These are phyloP conservation scores for Heliosperma pusillum DNA, from an alignment of 148 eudicot genomes.

Conservation along the genomic window DNA sequence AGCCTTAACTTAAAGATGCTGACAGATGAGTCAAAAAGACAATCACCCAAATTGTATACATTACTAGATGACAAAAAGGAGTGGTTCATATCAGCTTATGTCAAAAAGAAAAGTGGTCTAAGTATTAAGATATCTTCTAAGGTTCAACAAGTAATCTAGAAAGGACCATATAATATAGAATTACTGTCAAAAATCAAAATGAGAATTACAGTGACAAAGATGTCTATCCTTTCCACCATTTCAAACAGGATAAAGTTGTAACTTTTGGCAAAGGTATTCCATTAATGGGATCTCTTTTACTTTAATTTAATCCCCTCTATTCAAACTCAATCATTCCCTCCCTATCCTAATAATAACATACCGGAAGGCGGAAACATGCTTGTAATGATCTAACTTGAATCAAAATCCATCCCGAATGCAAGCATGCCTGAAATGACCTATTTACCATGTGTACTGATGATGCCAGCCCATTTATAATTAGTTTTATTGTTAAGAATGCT, in stretches of 20 bases:
- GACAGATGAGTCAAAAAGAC: conserved; percentile 20
- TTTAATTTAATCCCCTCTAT: conserved; percentile 17
- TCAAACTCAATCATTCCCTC: conserved; percentile 12
- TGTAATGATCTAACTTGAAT: no score
- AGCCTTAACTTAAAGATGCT: conserved; percentile 4
- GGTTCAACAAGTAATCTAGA: background rate
- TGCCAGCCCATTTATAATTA: no score
- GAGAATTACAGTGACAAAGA: conserved; percentile 9
- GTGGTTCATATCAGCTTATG: conserved; percentile 11
- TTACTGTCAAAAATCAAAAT: background rate
- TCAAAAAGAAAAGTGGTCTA: conserved; percentile 20
- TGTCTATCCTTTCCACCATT: conserved; percentile 19
- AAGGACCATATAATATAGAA: background rate
- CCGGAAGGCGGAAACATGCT: no score
- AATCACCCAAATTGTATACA: conserved; percentile 12
- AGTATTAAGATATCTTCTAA: conserved; percentile 5
- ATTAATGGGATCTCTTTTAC: conserved; percentile 21
- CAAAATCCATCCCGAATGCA: no score
- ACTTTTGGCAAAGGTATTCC: conserved; percentile 28
- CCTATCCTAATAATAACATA: background rate
- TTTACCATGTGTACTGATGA: no score
- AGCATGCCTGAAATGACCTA: no score
- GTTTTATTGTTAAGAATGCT: no score
- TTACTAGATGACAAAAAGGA: conserved; percentile 17
- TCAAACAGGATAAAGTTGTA: conserved; percentile 12